phyloP scores from a whole-genome alignment of 75 land plant species.

The Pinus albicaulis region DNA sequence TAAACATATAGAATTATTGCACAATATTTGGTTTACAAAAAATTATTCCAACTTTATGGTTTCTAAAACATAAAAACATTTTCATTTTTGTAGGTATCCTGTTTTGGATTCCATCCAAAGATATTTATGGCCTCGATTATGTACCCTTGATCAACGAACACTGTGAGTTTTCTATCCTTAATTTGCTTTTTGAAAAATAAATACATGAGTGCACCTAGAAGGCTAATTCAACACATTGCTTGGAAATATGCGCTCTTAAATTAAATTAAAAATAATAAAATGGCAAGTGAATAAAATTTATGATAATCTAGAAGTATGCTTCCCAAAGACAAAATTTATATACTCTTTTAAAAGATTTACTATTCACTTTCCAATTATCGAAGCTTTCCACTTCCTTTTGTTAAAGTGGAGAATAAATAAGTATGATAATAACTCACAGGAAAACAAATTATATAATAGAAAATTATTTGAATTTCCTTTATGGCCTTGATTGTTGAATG shows the following conservation, averaged over 20 bases:
- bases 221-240: background rate
- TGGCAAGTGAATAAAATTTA: no score
- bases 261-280: no score
- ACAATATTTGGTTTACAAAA: background rate
- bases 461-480: no score
- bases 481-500: no score
- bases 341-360: no score
- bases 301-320: no score
- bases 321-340: no score
- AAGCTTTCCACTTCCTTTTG: no score
- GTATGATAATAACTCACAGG: no score
- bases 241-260: background rate
- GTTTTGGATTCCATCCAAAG: slow-evolving; percentile 78
- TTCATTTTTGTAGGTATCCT: slow-evolving; percentile 68
- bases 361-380: no score
- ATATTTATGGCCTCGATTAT: slow-evolving; percentile 93
- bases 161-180: slow-evolving; percentile 41
- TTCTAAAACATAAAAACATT: background rate
- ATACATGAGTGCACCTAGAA: background rate
- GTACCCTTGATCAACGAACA: slow-evolving; percentile 90
- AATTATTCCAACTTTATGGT: background rate
- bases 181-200: background rate
- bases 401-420: no score
- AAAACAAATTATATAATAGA: no score
- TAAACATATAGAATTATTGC: background rate